Conservation (phyloP, 345 rosid species). For the Ceriops zippeliana region DNA sequence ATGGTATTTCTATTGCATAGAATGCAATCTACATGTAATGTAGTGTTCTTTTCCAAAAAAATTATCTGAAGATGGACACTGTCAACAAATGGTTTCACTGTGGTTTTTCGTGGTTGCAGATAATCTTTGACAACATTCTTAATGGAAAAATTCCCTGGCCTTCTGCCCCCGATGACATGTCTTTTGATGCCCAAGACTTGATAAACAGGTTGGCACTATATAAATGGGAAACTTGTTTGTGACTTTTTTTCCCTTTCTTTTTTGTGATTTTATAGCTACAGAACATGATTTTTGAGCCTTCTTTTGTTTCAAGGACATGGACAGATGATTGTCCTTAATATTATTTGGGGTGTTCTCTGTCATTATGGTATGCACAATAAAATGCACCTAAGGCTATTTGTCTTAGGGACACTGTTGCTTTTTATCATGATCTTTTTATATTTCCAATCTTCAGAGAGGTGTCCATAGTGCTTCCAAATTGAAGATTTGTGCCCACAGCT, state of each 20-base stretch:
- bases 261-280: background rate
- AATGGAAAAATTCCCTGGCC: conserved; percentile 82
- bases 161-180: conserved; percentile 57
- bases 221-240: conserved; percentile 4
- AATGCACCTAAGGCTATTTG: too few relatives aligned
- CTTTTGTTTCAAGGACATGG: background rate
- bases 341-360: background rate
- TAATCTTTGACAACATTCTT: conserved; percentile 75
- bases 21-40: background rate
- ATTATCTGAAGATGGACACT: too few relatives aligned
- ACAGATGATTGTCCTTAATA: background rate
- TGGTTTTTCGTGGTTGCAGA: conserved; percentile 37
- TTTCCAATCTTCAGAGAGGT: too few relatives aligned
- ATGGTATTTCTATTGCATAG: background rate
- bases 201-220: conserved; percentile 57
- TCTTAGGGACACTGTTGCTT: too few relatives aligned
- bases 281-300: background rate
- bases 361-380: background rate
- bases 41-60: background rate
- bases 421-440: too few relatives aligned
- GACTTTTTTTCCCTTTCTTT: conserved; percentile 9
- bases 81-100: too few relatives aligned
- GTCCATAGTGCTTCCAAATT: too few relatives aligned
- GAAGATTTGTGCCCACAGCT: too few relatives aligned
- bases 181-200: conserved; percentile 74